Percentiles rank a stretch among this genome's conserved stretches.
Conservation (phyloP, 192 early-diverging fungal species). For the Gonapodya sp. region DNA sequence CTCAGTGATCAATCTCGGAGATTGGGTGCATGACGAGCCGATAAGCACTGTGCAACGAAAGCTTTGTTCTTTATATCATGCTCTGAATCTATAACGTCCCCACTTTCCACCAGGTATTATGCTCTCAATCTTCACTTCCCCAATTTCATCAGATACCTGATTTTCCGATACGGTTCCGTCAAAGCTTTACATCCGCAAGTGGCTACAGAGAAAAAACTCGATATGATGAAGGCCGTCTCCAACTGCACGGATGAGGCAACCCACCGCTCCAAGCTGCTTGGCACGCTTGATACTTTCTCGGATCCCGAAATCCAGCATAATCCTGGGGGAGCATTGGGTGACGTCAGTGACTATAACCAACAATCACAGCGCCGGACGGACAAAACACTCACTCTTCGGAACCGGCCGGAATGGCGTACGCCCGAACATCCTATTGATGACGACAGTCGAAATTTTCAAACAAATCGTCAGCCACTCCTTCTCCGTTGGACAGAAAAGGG, state of each 20-base stretch:
- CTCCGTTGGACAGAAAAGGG: too few relatives aligned
- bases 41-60: too few relatives aligned
- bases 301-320: slow-evolving; percentile 81
- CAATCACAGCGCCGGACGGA: neutral
- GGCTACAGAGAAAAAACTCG: neutral
- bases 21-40: too few relatives aligned
- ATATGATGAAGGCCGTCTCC: neutral
- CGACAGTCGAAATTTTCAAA: neutral
- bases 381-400: slow-evolving; percentile 46
- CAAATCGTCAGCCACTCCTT: too few relatives aligned
- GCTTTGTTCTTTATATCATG: too few relatives aligned
- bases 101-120: too few relatives aligned
- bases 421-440: slow-evolving; percentile 14
- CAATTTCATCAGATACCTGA: too few relatives aligned
- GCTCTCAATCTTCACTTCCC: too few relatives aligned
- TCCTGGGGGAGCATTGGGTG: slow-evolving; percentile 16
- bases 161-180: too few relatives aligned
- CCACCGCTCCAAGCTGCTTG: slow-evolving; percentile 45
- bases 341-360: neutral
- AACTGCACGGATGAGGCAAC: neutral
- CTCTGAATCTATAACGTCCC: too few relatives aligned
- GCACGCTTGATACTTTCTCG: slow-evolving; percentile 70
- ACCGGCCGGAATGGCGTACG: slow-evolving; percentile 80
- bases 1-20: too few relatives aligned
- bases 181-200: neutral